Evolutionary conservation across 306 rosid species (phyloP), one percentile per base, ranked within the genome.

Genomic region (Fragaria vesca): DNA sequence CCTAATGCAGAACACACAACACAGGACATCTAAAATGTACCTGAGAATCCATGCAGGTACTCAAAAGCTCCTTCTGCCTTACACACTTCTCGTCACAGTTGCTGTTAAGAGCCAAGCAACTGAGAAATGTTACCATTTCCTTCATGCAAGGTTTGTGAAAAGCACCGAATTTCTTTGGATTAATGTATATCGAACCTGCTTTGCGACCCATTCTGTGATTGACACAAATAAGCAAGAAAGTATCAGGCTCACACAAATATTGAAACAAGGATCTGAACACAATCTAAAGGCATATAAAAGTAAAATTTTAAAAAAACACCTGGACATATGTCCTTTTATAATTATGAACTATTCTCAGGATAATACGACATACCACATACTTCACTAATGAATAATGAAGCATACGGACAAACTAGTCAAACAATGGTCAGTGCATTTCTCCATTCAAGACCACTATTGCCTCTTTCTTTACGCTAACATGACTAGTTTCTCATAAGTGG

Each of bases 101-200:
- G 3, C 83, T 82, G 86, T 74, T 85, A 12, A 82, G 77, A 65
- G 93, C 78, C 88, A 94, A 67, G 81, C 98, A 92, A 67, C 52
- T 94, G 87, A 94, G 94, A 78, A 94, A 90, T 72, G 85, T 7
- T 47, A 79, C 34, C 98, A 90, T 92, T 78, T 94, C 98, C 90
- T 86, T 87, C 97, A 90, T 94, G 89, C 97, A 94, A 69, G 97
- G 97, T 82, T 94, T 94, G 72, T 84, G 85, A 76, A 94, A 88
- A 12, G 85, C 36, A 28, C 92, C 86, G 78, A 92, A 94, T 81
- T 78, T 94, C 90, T 90, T 92, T 18, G 97, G 83, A 71, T 94
- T 92, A 48, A 94, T 88, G 78, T 70, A 86, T 74, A 90, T 87
- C 1, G 86, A 68, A 62, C 92, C 91, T 76, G 81, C 89, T 87